Conservation (phyloP, 2,329 filamentous ascomycete genomes). For the Xylaria arbuscula region DNA sequence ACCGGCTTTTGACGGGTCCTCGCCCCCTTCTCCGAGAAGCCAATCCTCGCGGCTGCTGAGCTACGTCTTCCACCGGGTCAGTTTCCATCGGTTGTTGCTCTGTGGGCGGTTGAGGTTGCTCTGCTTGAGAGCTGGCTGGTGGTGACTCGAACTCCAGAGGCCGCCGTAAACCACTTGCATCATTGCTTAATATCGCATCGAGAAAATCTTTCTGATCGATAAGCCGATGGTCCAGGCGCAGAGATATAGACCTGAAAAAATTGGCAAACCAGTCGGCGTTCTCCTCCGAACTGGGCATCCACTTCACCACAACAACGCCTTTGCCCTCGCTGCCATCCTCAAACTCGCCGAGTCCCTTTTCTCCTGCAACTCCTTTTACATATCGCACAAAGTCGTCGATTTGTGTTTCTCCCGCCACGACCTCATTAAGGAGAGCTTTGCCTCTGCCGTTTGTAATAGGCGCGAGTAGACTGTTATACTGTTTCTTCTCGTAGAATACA, state of each 20-base stretch:
- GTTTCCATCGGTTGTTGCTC: conserved; percentile 44
- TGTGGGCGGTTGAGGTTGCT: conserved; percentile 30
- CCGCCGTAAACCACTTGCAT: conserved; percentile 77
- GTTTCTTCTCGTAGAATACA: conserved; percentile 80
- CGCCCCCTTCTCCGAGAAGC: conserved; percentile 52
- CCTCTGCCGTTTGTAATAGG: conserved; percentile 83
- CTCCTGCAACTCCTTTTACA: conserved; percentile 78
- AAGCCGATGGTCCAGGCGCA: conserved; percentile 80
- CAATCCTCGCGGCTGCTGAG: conserved; percentile 22
- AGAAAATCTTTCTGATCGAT: conserved; percentile 93
- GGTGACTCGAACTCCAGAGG: conserved; percentile 67
- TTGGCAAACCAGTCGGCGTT: conserved; percentile 73
- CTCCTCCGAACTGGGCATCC: conserved; percentile 67
- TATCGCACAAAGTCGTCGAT: conserved; percentile 82
- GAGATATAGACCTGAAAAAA: conserved; percentile 76
- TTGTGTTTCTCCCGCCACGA: conserved; percentile 71
- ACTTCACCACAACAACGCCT: conserved; percentile 83
- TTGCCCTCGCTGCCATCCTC: conserved; percentile 71
- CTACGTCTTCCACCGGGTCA: conserved; percentile 39
- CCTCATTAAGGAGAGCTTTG: conserved; percentile 77
- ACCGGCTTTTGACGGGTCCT: conserved; percentile 64
- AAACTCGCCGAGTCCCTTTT: conserved; percentile 75
- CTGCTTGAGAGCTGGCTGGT: conserved; percentile 45
- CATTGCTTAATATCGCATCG: conserved; percentile 85
- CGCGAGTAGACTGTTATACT: conserved; percentile 79